Evolutionary conservation across 306 rosid species (phyloP).

Genomic region (Cyclanthera cordifolia): DNA sequence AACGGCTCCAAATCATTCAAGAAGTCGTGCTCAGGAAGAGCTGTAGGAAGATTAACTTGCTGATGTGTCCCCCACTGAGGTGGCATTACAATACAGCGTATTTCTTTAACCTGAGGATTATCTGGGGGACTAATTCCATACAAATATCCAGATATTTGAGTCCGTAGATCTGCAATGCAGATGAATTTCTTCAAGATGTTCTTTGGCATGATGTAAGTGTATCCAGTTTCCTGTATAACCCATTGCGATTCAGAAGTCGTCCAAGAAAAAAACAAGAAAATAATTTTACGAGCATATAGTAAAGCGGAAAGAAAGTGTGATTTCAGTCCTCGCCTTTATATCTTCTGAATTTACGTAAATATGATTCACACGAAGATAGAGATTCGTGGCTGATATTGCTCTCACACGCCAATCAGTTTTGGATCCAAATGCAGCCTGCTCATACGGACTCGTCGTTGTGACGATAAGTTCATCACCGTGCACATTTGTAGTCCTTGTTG

Average conservation of each 20-base stretch:
- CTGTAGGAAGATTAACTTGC: slow-evolving; percentile 89
- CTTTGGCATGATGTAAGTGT: slow-evolving; percentile 97
- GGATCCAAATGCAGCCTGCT: slow-evolving; percentile 84
- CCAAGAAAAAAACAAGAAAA: background rate
- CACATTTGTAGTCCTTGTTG: slow-evolving; percentile 83
- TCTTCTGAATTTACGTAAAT: slow-evolving; percentile 96
- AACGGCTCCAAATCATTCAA: slow-evolving; percentile 89
- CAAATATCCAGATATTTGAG: slow-evolving; percentile 88
- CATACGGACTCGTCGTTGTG: slow-evolving; percentile 95
- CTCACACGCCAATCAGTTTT: slow-evolving; percentile 99
- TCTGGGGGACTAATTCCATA: slow-evolving; percentile 97
- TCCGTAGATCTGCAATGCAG: slow-evolving; percentile 94
- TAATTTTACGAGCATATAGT: background rate
- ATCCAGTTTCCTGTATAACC: slow-evolving; percentile 90
- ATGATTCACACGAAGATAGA: slow-evolving; percentile 93
- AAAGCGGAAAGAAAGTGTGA: background rate
- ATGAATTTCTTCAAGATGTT: slow-evolving; percentile 91
- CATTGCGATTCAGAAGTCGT: slow-evolving; percentile 13
- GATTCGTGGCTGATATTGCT: slow-evolving; percentile 93
- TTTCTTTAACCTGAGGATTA: slow-evolving; percentile 96
- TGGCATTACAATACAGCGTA: slow-evolving; percentile 90
- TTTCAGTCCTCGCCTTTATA: slow-evolving; percentile 46
- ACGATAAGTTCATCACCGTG: slow-evolving; percentile 94
- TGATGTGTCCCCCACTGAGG: slow-evolving; percentile 99
- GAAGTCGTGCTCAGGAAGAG: slow-evolving; percentile 95